phyloP scores from a whole-genome alignment of 768 basidiomycete genomes.

The Mrakia gelida region DNA sequence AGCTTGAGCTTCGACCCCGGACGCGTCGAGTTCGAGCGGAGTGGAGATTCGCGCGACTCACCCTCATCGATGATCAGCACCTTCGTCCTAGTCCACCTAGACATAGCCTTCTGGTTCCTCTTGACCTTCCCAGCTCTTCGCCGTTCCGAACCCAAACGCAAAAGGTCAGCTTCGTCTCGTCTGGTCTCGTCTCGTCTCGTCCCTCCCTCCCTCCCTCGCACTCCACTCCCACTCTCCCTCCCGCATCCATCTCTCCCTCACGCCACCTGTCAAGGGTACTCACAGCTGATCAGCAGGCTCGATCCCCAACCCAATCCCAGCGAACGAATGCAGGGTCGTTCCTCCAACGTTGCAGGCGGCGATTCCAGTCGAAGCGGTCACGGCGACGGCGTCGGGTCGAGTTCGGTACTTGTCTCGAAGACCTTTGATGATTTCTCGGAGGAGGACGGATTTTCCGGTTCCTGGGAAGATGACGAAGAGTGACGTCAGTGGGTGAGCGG shows the following conservation, averaged over 20 bases:
- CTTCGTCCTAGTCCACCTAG: slow-evolving; percentile 77
- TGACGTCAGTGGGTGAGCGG: background rate
- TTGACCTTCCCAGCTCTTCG: slow-evolving; percentile 58
- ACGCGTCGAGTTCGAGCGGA: background rate
- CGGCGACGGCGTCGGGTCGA: slow-evolving; percentile 31
- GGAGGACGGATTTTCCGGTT: slow-evolving; percentile 43
- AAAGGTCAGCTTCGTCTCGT: background rate
- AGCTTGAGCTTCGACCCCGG: background rate
- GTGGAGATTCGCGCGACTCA: slow-evolving; percentile 43
- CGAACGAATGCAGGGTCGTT: slow-evolving; percentile 28
- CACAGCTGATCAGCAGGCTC: slow-evolving; percentile 29
- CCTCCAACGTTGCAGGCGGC: slow-evolving; percentile 32
- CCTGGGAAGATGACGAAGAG: slow-evolving; percentile 21
- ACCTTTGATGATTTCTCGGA: slow-evolving; percentile 38
- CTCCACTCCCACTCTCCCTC: background rate
- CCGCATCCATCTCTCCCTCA: too few species aligned
- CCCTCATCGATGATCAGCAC: slow-evolving; percentile 86
- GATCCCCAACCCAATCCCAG: slow-evolving; percentile 31
- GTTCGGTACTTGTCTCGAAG: slow-evolving; percentile 29
- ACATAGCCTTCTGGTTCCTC: slow-evolving; percentile 76
- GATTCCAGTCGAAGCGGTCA: slow-evolving; percentile 33
- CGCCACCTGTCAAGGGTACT: too few species aligned
- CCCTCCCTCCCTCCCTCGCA: too few species aligned
- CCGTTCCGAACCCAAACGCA: slow-evolving; percentile 40
- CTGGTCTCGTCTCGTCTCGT: background rate